Evolutionary conservation across 495 filamentous ascomycete genomes (phyloP), one percentile per base, ranked within the genome.

Genomic region (Coniosporium apollinis): DNA sequence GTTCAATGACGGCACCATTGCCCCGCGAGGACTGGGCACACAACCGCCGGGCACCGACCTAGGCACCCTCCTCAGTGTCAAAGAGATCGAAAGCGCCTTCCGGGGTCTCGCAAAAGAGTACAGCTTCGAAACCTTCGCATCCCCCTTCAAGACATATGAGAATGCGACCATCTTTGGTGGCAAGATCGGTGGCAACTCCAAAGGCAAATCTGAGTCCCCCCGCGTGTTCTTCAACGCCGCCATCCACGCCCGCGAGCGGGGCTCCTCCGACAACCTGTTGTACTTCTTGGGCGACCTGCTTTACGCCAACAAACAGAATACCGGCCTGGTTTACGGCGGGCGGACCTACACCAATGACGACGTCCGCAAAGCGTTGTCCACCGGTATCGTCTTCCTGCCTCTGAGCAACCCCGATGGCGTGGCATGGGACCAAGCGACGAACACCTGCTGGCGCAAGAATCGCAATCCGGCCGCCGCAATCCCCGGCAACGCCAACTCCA

Each of bases 381-480:
- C 50, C 5, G 58, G 58, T 34, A 46, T 65, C 32, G 59, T 65
- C 30, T 49, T 55, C 35, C 38, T 55, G 19, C 57, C 57, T 1
- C 30, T 58, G 22, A 48, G 45, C 36, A 61, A 61, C 41, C 57
- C 57, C n/a, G 57, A 61, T 38, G 57, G 57, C 29, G 46, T 61
- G 17, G 47, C 47, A 7, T 52, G 51, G 36, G 57, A 61, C 43
- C 54, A 57, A 32, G 30, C 41, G 15, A 46, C 44, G 25, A 43
- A 50, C 38, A 42, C 31, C 17, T 55, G 51, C 45, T 61, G 57
- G 57, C 50, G 57, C 30, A 61, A 61, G 52, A 61, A 61, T 42
- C 54, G 57, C 33, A 59, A 57, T 45, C 44, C 48, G 10, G 36
- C 38, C 11, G 39, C 43, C 9, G 34, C 41, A 20, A 32, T 30